Evolutionary conservation across 768 basidiomycete species (phyloP), one percentile per base, ranked within the genome.

Genomic region (Boletellus sp.): DNA sequence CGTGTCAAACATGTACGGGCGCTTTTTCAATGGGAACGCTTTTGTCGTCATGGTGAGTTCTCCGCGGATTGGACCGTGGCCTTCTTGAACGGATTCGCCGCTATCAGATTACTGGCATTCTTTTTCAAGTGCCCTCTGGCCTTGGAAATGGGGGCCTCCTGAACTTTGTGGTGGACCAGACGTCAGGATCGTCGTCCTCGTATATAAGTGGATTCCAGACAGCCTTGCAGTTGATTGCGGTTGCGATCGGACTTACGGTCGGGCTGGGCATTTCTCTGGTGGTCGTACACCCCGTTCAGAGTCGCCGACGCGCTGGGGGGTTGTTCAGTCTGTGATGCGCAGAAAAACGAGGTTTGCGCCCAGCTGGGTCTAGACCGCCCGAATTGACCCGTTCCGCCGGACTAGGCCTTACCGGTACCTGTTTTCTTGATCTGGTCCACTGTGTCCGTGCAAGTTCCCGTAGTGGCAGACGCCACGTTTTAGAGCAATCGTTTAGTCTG

Each of bases 111-210:
- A 87, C 85, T 0, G 89, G 86, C 20, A 87, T 93, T 42, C 74
- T 92, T 15, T 87, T 92, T 71, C 91, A 93, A 69, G 76, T 93
- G 1, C 90, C 90, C 0, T 87, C 86, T 8, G 90, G 90, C 34
- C 76, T 93, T 11, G 81, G 84, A 8, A 87, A 81, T 38, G 88
- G 87, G 11, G 90, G 90, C 26, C 78, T 93, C 7, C 76, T 94
- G 53, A 80, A 78, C 52, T 90, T 84, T 59, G 84, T 80, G 11
- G 75, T 76, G 33, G 70, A 78, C 53, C 74, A 79, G 51, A 73
- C 79, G 20, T 67, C 74, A 6, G 83, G 81, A 13, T 73, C 74
- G 28, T 69, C 76, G 4, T 65, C 71, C 0, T 77, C 83, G 3
- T 90, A 89, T 64, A 61, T 81, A 20, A 78, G 80, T 17, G 87